These are phyloP conservation scores for Actinomortierella ambigua DNA, from an alignment of 371 early-diverging fungal genomes.

Conservation along the genomic window DNA sequence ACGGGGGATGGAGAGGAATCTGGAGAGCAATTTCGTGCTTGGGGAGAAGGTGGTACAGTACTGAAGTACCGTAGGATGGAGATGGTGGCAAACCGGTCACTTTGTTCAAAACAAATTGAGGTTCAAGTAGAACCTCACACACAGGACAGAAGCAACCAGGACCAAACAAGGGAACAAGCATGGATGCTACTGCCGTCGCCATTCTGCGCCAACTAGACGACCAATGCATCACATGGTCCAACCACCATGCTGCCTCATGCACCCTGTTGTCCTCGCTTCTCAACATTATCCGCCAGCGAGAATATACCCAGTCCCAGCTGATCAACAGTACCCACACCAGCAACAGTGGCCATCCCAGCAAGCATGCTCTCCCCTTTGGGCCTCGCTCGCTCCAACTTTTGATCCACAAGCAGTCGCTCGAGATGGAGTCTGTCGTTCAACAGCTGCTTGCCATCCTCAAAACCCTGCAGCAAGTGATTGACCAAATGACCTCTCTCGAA, in stretches of 20 bases:
- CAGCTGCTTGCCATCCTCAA: constrained; percentile 32
- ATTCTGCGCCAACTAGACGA: constrained; percentile 33
- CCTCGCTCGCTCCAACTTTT: constrained; percentile 20
- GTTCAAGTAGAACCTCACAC: no score
- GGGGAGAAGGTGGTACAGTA: no score
- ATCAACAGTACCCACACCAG: background rate
- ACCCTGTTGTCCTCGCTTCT: constrained; percentile 32
- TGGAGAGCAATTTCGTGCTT: no score
- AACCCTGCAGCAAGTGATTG: constrained; percentile 21
- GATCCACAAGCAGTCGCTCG: constrained; percentile 36
- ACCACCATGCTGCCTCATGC: constrained; percentile 38
- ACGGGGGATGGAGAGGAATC: no score
- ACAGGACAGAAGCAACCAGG: no score
- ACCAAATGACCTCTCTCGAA: constrained; percentile 26
- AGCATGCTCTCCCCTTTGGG: constrained; percentile 1
- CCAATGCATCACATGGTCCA: constrained; percentile 38
- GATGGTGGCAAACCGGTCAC: no score
- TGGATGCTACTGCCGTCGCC: constrained; percentile 3
- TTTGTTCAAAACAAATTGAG: no score
- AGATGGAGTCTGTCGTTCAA: constrained; percentile 26
- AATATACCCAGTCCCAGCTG: constrained; percentile 29
- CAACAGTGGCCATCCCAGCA: constrained; percentile 4
- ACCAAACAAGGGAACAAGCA: no score
- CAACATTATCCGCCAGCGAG: constrained; percentile 40
- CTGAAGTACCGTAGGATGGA: no score